Conservation (phyloP, 116 monocot genomes). For the Phalaenopsis hybrid region DNA sequence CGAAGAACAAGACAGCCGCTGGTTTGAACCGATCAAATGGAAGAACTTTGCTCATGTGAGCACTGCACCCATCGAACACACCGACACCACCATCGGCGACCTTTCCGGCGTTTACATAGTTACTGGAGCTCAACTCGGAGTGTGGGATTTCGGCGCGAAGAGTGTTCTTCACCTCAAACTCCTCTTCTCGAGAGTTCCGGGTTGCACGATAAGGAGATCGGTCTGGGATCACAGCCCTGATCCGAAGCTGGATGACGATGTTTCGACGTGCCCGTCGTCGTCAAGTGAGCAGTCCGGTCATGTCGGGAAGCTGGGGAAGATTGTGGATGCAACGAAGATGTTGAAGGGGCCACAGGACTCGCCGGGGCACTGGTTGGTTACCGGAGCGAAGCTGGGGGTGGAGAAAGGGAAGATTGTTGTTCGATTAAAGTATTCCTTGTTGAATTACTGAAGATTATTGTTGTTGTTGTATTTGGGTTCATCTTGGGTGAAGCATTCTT, state of each 20-base stretch:
- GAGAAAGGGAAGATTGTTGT: slow-evolving; percentile 77
- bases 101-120: slow-evolving; percentile 72
- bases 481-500: not conserved
- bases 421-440: slow-evolving; percentile 74
- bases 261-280: slow-evolving; percentile 11
- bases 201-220: slow-evolving; percentile 70
- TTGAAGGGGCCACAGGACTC: slow-evolving; percentile 59
- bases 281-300: slow-evolving; percentile 16
- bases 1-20: slow-evolving; percentile 84
- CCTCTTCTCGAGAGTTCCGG: slow-evolving; percentile 68
- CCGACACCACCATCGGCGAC: slow-evolving; percentile 59
- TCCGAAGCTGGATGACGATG: slow-evolving; percentile 17
- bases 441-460: slow-evolving; percentile 48
- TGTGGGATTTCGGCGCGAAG: slow-evolving; percentile 82
- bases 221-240: slow-evolving; percentile 77
- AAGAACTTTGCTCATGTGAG: slow-evolving; percentile 85
- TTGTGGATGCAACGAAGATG: slow-evolving; percentile 56
- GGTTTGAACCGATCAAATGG: slow-evolving; percentile 88
- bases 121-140: slow-evolving; percentile 73
- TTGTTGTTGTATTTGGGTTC: not conserved
- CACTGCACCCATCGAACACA: slow-evolving; percentile 66
- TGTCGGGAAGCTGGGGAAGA: slow-evolving; percentile 42
- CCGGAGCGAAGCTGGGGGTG: slow-evolving; percentile 69
- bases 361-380: slow-evolving; percentile 79
- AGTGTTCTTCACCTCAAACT: slow-evolving; percentile 72